Base-by-base conservation (phyloP, 768 basidiomycete species). In the Boletus reticulatus region DNA sequence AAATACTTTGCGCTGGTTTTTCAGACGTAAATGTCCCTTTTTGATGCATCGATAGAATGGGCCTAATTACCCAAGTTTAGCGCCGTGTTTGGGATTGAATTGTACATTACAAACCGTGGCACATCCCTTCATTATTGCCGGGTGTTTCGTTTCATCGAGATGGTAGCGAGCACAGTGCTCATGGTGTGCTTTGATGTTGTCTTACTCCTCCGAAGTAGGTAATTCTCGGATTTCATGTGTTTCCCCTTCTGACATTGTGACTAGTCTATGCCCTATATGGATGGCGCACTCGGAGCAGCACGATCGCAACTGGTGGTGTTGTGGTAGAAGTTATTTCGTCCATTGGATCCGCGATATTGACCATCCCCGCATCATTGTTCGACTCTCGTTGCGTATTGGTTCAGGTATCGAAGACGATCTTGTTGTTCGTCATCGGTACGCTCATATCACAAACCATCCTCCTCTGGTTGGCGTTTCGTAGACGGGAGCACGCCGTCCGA, bases 191-290 rank as follows among this genome's bases (percentile, higher is more conserved):
- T 70, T 2, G 62, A 69, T 34, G 3, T 24, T 11, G 43, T 69
- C 31, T 48, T 69, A 4, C 52, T 66, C 34, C 43, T 70, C 37
- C 58, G 68, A 55, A 62, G 68, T 68, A 46, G 39, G 59, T 61
- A 20, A 20, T 10, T 50, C 32, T 4, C 19, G 5, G 17, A 4
- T 37, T 31, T 53, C 10, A 9, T 6, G 1, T 11, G 6, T 55
- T 19, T 14, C 5, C 36, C n/a, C 4, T 20, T 42, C 48, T 53
- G 8, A 62, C 16, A n/a, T 12, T 6, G 13, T 12, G 4, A 20
- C 16, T 9, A 68, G 67, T 68, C 37, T 63, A 56, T 42, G 67
- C 63, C 0, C 41, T 68, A 1, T 64, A 60, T 19, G 59, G 49
- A 24, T 37, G 27, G 7, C 37, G 20, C n/a, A 39, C 27, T 13